Percentiles rank a stretch among this genome's conserved stretches.
Evolutionary conservation across 495 filamentous ascomycete genomes (phyloP).

Genomic region (Aspergillus saccharolyticus): DNA sequence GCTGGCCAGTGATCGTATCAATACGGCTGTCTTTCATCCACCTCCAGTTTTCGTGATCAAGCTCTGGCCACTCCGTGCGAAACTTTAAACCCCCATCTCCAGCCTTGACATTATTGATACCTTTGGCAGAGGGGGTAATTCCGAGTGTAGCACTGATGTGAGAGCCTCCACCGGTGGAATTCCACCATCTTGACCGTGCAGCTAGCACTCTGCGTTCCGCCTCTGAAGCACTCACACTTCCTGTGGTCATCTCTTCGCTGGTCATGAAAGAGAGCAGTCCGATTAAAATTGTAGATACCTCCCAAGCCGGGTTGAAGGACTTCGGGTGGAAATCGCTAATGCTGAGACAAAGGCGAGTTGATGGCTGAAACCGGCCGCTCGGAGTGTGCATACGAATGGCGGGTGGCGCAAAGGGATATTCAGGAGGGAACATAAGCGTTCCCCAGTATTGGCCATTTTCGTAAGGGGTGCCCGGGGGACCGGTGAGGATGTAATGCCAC

Average conservation of each 20-base stretch:
- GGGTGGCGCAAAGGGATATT: constrained; percentile 95
- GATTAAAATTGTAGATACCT: constrained; percentile 92
- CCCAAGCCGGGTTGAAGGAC: constrained; percentile 98
- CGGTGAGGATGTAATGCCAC: constrained; percentile 98
- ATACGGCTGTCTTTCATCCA: constrained; percentile 85
- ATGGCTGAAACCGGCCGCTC: constrained; percentile 89
- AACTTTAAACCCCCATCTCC: constrained; percentile 94
- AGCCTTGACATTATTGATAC: constrained; percentile 65
- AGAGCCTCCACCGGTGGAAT: constrained; percentile 89
- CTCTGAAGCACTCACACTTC: constrained; percentile 74
- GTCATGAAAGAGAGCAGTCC: constrained; percentile 97
- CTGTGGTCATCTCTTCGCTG: constrained; percentile 97
- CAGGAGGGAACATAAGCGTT: constrained; percentile 87
- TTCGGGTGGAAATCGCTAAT: constrained; percentile 97
- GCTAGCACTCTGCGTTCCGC: constrained; percentile 75
- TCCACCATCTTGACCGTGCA: constrained; percentile 87
- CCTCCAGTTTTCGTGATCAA: constrained; percentile 86
- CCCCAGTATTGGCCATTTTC: constrained; percentile 97
- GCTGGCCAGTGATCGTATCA: constrained; percentile 69
- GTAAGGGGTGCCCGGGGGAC: constrained; percentile 91
- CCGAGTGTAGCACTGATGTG: constrained; percentile 47
- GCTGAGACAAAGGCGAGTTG: constrained; percentile 84
- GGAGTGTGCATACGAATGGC: constrained; percentile 99
- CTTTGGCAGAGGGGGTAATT: constrained; percentile 42
- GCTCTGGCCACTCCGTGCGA: constrained; percentile 78